A percentile compares a stretch with the other conserved stretches of the same genome.
phyloP scores from a whole-genome alignment of 495 filamentous ascomycete genomes.

The Apiosordaria backusii region DNA sequence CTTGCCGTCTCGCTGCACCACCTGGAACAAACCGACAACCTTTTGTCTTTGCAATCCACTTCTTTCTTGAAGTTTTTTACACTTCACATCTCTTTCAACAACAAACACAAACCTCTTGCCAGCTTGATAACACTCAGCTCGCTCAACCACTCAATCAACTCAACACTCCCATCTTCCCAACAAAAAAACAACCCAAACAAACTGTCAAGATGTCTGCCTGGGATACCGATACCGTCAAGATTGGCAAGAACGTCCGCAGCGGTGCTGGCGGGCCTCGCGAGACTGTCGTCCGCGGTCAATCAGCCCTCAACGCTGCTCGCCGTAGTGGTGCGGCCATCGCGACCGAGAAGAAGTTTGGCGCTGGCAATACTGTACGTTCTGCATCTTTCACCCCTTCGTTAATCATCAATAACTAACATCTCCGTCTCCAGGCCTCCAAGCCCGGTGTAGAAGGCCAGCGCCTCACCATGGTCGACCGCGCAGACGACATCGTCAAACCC shows the following conservation, averaged over 20 bases:
- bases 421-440: conserved; percentile 48
- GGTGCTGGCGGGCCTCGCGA: conserved; percentile 64
- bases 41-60: conserved; percentile 5
- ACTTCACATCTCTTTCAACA: neutral
- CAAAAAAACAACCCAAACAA: conserved; percentile 7
- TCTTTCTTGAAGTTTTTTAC: neutral
- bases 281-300: conserved; percentile 81
- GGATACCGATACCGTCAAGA: conserved; percentile 81
- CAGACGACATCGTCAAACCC: conserved; percentile 95
- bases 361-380: conserved; percentile 70
- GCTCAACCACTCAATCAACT: neutral
- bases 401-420: neutral
- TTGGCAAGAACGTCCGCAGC: conserved; percentile 73
- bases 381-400: conserved; percentile 1
- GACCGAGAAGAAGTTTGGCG: conserved; percentile 89
- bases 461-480: conserved; percentile 95
- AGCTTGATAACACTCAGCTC: neutral
- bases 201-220: conserved; percentile 58
- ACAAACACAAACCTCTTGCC: neutral
- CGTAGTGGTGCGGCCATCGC: conserved; percentile 69
- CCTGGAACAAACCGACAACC: conserved; percentile 9
- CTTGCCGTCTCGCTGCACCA: conserved; percentile 4
- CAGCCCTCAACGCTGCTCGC: conserved; percentile 86
- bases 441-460: conserved; percentile 79
- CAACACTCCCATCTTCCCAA: conserved; percentile 5